Conservation (phyloP, 2,329 filamentous ascomycete genomes). For the Diaporthe ampelina region DNA sequence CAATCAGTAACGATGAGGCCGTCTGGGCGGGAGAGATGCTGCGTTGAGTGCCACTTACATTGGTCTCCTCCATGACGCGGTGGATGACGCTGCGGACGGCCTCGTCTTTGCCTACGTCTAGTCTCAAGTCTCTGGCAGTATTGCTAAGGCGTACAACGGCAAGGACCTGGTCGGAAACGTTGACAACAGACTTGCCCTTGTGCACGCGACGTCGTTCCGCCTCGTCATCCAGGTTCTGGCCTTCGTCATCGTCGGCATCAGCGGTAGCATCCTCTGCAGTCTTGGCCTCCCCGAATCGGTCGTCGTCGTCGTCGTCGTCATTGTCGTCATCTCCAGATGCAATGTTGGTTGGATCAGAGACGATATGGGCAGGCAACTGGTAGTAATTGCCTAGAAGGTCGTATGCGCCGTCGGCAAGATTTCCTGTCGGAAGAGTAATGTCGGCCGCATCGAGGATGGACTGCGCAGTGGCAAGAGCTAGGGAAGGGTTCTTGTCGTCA, state of each 20-base stretch:
- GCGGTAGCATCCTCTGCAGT: constrained; percentile 47
- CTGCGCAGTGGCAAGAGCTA: constrained; percentile 78
- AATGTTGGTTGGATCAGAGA: constrained; percentile 76
- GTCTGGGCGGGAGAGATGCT: not conserved
- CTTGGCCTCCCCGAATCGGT: constrained; percentile 22
- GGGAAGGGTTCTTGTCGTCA: constrained; percentile 53
- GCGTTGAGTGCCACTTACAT: constrained; percentile 61
- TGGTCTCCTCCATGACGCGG: constrained; percentile 73
- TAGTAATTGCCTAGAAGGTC: constrained; percentile 80
- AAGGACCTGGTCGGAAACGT: constrained; percentile 64
- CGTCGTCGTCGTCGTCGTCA: constrained; percentile 36
- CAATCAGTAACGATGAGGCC: constrained; percentile 6
- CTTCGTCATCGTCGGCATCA: constrained; percentile 47
- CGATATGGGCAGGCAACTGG: constrained; percentile 75
- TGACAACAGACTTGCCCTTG: constrained; percentile 65
- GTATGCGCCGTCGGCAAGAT: constrained; percentile 79
- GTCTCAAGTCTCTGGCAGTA: constrained; percentile 72
- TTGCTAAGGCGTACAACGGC: constrained; percentile 77
- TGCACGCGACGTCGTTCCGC: constrained; percentile 57
- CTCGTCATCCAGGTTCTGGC: constrained; percentile 43
- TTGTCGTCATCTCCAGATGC: constrained; percentile 46
- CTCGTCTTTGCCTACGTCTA: constrained; percentile 72
- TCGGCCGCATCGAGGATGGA: constrained; percentile 83
- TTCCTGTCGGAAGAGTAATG: constrained; percentile 80
- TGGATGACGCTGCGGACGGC: constrained; percentile 73